These are phyloP conservation scores for Brachypodium distachyon DNA, from an alignment of 202 grass and related monocot species.

Conservation along the genomic window DNA sequence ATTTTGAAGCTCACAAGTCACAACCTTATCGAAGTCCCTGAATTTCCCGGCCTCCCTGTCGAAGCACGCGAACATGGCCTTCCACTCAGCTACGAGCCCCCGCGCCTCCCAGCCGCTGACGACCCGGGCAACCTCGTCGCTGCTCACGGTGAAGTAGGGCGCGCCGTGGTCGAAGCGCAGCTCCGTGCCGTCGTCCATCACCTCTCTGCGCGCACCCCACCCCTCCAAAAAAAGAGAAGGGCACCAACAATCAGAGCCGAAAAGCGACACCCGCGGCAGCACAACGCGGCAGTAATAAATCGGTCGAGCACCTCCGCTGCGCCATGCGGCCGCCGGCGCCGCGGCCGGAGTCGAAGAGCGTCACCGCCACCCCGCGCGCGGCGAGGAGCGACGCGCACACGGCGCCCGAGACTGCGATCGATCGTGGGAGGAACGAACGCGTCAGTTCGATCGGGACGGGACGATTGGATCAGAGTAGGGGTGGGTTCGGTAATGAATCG, in stretches of 20 bases:
- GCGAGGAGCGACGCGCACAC: slow-evolving; percentile 89
- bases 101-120: slow-evolving; percentile 63
- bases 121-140: slow-evolving; percentile 56
- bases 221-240: not conserved
- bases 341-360: slow-evolving; percentile 78
- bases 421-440: too few relatives aligned
- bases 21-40: slow-evolving; percentile 50
- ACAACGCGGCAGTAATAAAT: not conserved
- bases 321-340: slow-evolving; percentile 81
- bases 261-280: not conserved
- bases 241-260: not conserved
- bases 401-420: slow-evolving; percentile 60
- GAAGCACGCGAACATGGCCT: slow-evolving; percentile 57
- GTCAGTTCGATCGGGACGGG: too few relatives aligned
- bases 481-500: not conserved
- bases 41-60: slow-evolving; percentile 49
- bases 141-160: slow-evolving; percentile 60
- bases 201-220: slow-evolving; percentile 31
- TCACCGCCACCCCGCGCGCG: slow-evolving; percentile 54
- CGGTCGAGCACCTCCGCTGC: slow-evolving; percentile 58
- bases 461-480: not conserved
- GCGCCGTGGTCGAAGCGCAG: slow-evolving; percentile 85
- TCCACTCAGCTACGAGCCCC: slow-evolving; percentile 74
- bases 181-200: slow-evolving; percentile 59
- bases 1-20: not conserved